Percentiles rank a stretch among this genome's conserved stretches.
Conservation (phyloP, 2,329 filamentous ascomycete species). For the Neopestalotiopsis sp. region DNA sequence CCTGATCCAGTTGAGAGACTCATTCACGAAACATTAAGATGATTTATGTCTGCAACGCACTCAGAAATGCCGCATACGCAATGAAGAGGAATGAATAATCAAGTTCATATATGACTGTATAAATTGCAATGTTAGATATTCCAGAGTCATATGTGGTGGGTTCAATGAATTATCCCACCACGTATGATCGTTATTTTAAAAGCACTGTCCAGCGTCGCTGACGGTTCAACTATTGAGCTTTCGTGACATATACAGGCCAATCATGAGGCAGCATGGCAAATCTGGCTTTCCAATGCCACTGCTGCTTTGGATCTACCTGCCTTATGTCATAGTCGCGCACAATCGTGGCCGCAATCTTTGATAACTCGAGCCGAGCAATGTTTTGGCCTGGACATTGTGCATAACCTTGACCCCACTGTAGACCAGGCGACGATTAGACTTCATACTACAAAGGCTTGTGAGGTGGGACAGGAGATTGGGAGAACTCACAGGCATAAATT, state of each 20-base stretch:
- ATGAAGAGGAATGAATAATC: too few relatives aligned
- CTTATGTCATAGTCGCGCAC: conserved; percentile 24
- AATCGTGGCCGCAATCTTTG: conserved; percentile 25
- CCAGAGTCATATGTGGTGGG: too few relatives aligned
- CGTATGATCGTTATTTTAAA: too few relatives aligned
- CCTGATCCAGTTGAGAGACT: too few relatives aligned
- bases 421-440: neutral
- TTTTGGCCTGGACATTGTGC: conserved; percentile 25
- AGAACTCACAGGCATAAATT: conserved; percentile 25
- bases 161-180: too few relatives aligned
- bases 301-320: conserved; percentile 22
- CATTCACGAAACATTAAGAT: too few relatives aligned
- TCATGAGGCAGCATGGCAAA: conserved; percentile 22
- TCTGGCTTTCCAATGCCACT: conserved; percentile 24
- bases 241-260: conserved; percentile 23
- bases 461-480: too few relatives aligned
- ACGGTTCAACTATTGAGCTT: neutral
- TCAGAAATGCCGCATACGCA: too few relatives aligned
- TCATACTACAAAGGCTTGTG: neutral
- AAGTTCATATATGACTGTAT: too few relatives aligned
- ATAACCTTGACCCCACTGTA: conserved; percentile 17
- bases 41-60: too few relatives aligned
- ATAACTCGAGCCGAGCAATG: conserved; percentile 24
- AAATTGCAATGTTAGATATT: too few relatives aligned
- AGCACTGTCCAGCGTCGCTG: neutral